Conservation (phyloP, 768 basidiomycete species). For the Termitomyces sp. region DNA sequence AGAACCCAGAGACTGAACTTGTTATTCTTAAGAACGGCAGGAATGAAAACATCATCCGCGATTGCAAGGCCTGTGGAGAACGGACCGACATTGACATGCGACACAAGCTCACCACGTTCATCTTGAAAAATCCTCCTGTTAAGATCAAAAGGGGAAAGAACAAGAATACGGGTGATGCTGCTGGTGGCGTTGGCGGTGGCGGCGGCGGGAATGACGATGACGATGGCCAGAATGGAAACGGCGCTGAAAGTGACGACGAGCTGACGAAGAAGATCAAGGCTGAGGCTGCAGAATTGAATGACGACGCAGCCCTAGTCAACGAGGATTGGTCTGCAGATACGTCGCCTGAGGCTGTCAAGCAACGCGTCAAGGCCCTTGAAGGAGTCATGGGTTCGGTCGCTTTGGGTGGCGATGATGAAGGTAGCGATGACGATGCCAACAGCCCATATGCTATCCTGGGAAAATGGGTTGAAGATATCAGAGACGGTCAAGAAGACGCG, state of each 20-base stretch:
- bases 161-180: constrained; percentile 36
- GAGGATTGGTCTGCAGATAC: constrained; percentile 95
- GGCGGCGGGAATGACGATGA: constrained; percentile 33
- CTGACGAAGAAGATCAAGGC: constrained; percentile 88
- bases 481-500: constrained; percentile 37
- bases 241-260: constrained; percentile 81
- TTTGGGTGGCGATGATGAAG: constrained; percentile 71
- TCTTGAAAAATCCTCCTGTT: constrained; percentile 95
- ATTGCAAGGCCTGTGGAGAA: constrained; percentile 98
- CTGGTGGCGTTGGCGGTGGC: constrained; percentile 19
- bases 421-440: constrained; percentile 81
- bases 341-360: constrained; percentile 81
- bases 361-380: constrained; percentile 71
- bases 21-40: constrained; percentile 80
- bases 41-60: constrained; percentile 82
- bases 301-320: constrained; percentile 51
- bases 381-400: constrained; percentile 46
- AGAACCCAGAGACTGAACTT: constrained; percentile 98
- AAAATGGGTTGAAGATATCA: constrained; percentile 78
- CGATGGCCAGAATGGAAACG: constrained; percentile 40
- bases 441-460: constrained; percentile 85
- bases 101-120: constrained; percentile 94
- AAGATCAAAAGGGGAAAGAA: constrained; percentile 72
- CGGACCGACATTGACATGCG: constrained; percentile 91
- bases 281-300: constrained; percentile 73